Evolutionary conservation across 129 eudicot genomes (phyloP).

Genomic region (Centaurea solstitialis): DNA sequence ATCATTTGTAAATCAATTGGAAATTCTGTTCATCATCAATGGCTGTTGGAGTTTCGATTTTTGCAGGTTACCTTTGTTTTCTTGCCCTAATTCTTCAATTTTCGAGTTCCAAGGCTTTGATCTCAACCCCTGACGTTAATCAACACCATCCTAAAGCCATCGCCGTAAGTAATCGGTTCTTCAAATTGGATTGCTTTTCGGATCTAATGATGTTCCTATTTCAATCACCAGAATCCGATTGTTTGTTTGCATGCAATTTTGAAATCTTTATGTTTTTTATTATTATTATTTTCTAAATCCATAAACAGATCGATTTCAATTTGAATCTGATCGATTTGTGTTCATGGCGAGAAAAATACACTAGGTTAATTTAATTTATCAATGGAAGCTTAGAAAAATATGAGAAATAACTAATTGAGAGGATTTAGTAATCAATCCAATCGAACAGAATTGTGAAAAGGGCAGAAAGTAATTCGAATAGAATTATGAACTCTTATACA

Average conservation of each 20-base stretch:
- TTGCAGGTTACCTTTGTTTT: constrained; percentile 18
- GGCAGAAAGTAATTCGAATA: too few species aligned
- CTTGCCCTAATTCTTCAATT: constrained; percentile 38
- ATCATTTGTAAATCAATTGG: background rate
- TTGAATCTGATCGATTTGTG: constrained; percentile 7
- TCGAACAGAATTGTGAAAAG: too few species aligned
- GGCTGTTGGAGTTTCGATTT: constrained; percentile 23
- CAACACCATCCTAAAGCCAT: constrained; percentile 73
- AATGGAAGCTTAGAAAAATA: background rate
- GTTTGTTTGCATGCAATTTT: background rate
- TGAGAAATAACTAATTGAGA: background rate
- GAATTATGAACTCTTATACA: too few species aligned
- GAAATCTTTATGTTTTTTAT: background rate
- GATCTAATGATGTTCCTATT: background rate
- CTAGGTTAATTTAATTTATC: background rate
- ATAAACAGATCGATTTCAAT: background rate
- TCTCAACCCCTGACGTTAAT: constrained; percentile 49
- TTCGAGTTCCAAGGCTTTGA: constrained; percentile 50
- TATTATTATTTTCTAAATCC: background rate
- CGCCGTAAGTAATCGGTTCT: constrained; percentile 46
- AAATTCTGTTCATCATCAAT: constrained; percentile 27
- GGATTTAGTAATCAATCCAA: background rate
- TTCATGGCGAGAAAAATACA: background rate
- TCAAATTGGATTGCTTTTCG: background rate
- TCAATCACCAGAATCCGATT: background rate